A percentile compares a stretch with the other conserved stretches of the same genome.
These are phyloP conservation scores for Trifolium pratense DNA, from an alignment of 306 rosid genomes.

Conservation along the genomic window DNA sequence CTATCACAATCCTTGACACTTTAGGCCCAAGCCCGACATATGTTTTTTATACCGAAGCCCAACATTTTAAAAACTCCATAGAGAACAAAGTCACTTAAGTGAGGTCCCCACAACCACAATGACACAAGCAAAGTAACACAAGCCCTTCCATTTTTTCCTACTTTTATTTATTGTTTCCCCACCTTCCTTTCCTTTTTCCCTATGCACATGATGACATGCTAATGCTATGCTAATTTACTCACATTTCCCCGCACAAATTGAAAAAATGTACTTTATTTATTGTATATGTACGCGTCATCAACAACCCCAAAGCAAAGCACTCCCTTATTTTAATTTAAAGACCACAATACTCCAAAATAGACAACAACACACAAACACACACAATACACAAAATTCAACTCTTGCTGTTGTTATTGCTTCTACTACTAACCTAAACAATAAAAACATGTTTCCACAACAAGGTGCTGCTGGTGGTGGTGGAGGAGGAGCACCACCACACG, in stretches of 20 bases:
- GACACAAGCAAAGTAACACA: too few species aligned
- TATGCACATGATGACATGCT: background rate
- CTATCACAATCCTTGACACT: too few species aligned
- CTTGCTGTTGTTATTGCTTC: background rate
- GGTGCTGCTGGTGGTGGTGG: conserved; percentile 40
- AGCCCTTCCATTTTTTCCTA: background rate
- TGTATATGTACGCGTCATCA: background rate
- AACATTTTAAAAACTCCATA: too few species aligned
- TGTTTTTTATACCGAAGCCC: too few species aligned
- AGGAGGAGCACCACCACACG: conserved; percentile 67
- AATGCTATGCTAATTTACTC: background rate
- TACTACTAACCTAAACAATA: background rate
- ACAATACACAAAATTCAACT: background rate
- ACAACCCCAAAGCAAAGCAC: background rate
- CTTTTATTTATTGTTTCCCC: background rate
- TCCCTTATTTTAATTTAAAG: background rate
- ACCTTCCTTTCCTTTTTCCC: conserved; percentile 17
- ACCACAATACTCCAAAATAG: background rate
- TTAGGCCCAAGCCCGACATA: too few species aligned
- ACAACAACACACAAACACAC: background rate
- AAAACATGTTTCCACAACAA: conserved; percentile 46
- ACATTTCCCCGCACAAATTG: conserved; percentile 5
- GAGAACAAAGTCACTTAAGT: too few species aligned
- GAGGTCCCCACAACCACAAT: too few species aligned
- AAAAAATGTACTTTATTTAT: background rate